Evolutionary conservation across 768 basidiomycete genomes (phyloP).

Genomic region (Neoboletus brunneissimus): DNA sequence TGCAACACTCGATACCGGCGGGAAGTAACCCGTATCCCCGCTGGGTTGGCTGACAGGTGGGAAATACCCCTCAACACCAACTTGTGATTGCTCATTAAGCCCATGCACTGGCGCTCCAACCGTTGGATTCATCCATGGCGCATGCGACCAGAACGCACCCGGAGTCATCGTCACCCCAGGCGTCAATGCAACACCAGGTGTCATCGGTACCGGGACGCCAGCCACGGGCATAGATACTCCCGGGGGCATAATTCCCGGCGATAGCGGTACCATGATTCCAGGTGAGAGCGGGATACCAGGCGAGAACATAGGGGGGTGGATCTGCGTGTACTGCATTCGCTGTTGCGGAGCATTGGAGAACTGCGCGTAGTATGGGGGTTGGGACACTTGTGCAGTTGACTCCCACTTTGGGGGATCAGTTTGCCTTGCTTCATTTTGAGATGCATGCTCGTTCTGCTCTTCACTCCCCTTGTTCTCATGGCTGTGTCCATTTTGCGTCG

Average conservation of each 20-base stretch:
- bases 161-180: constrained; percentile 73
- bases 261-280: constrained; percentile 28
- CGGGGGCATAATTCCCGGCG: constrained; percentile 23
- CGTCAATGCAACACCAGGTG: constrained; percentile 35
- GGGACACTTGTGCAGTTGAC: constrained; percentile 4
- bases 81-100: constrained; percentile 7
- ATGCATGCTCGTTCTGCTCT: neutral
- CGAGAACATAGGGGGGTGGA: constrained; percentile 28
- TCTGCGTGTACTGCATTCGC: constrained; percentile 23
- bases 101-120: constrained; percentile 57
- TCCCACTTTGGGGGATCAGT: constrained; percentile 5
- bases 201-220: constrained; percentile 25
- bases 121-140: constrained; percentile 56
- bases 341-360: constrained; percentile 15
- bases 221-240: constrained; percentile 21
- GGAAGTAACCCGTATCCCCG: constrained; percentile 40
- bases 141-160: constrained; percentile 66
- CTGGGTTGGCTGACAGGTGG: constrained; percentile 34
- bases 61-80: constrained; percentile 38
- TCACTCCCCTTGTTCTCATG: constrained; percentile 3
- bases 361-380: constrained; percentile 10
- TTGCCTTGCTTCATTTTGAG: constrained; percentile 8
- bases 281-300: constrained; percentile 33
- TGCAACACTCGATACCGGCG: constrained; percentile 35
- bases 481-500: constrained; percentile 18